Evolutionary conservation across 306 rosid species (phyloP), one percentile per base, ranked within the genome.

Genomic region (Cicer pinnatifidum): DNA sequence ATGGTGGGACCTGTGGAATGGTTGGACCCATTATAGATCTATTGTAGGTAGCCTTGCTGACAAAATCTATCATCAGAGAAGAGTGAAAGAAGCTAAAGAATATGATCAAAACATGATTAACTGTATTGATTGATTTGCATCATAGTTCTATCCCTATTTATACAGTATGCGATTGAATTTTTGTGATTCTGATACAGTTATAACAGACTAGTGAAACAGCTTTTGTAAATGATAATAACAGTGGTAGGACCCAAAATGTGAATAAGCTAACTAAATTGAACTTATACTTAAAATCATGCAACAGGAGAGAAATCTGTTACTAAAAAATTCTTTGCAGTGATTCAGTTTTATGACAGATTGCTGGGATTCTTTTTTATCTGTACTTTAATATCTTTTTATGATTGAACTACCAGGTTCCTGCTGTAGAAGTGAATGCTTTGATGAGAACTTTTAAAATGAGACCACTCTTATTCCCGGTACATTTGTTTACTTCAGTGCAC

Each of bases 391-490:
- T 60, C 5, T 83, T 56, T 71, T 56, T 38, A 23, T 69, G 83
- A 61, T 78, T 44, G 38, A 72, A 65, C 80, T 80, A 78, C 52
- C 85, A 93, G 98, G 98, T 93, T 83, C 91, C 97, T 56, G 79
- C 88, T 7, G 96, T 91, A 45, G 98, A 93, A 88, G 97, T 86
- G 76, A 93, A 93, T 86, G 83, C 97, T 75, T 79, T 93, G 89
- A 91, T 93, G 97, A 89, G 73, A 74, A 93, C 98, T 81, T 91
- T 93, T 89, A 91, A 88, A 85, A 93, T 88, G 97, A 87, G 68
- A 76, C 98, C 98, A 72, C 91, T 89, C 80, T 75, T 91, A 82
- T 93, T 93, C 84, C 97, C 98, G 78, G 98, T 93, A 87, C 28
- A 84, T 81, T 46, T 77, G 70, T 66, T 67, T 63, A 62, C 35